Percentiles rank a stretch among this genome's conserved stretches.
These are phyloP conservation scores for Xylaria acuta DNA, from an alignment of 495 filamentous ascomycete genomes.

Conservation along the genomic window DNA sequence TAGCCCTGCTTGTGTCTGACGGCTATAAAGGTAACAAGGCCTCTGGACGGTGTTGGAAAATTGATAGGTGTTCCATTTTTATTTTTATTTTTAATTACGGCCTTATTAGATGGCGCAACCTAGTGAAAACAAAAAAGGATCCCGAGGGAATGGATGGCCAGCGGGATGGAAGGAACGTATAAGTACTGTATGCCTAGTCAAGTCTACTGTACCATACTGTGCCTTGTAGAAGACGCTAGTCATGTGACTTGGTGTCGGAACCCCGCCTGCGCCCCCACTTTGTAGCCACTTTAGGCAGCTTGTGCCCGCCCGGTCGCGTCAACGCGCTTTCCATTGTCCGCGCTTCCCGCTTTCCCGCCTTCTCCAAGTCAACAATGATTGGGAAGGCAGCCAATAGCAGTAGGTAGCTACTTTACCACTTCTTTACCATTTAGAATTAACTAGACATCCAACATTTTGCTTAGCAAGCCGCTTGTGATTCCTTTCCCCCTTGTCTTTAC, in stretches of 20 bases:
- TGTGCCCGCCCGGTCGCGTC: conserved; percentile 12
- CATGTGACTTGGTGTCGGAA: conserved; percentile 42
- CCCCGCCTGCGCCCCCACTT: background rate
- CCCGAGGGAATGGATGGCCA: background rate
- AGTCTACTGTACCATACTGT: no score
- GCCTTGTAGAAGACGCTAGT: background rate
- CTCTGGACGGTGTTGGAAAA: background rate
- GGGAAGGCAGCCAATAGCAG: conserved; percentile 27
- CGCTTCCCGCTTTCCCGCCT: background rate
- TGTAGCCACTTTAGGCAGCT: conserved; percentile 8
- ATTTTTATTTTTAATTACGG: background rate
- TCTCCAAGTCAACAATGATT: conserved; percentile 37
- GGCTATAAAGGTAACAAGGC: background rate
- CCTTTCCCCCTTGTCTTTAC: background rate
- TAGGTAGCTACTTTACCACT: no score
- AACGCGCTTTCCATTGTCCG: conserved; percentile 22
- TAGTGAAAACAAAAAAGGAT: background rate
- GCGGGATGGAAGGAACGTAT: background rate
- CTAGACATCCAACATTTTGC: background rate
- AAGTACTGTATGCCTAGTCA: no score
- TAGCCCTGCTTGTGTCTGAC: background rate
- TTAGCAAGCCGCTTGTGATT: background rate
- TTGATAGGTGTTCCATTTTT: no score
- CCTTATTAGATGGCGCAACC: background rate
- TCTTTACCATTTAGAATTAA: background rate